These are phyloP conservation scores for Penicillium angulare DNA, from an alignment of 495 filamentous ascomycete genomes.

Conservation along the genomic window DNA sequence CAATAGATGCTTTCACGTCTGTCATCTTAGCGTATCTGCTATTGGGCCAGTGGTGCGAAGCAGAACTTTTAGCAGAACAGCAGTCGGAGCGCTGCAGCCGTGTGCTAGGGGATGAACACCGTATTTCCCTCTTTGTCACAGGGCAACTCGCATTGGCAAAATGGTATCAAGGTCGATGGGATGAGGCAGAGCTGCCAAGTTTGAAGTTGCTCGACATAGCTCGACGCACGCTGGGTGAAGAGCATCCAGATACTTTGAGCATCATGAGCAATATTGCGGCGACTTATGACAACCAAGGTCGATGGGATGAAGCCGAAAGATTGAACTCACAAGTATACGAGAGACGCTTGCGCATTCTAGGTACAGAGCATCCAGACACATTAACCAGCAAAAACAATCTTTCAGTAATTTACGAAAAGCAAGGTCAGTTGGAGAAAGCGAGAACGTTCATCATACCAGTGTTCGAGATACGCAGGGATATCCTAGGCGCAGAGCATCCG, in stretches of 20 bases:
- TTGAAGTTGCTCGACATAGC: neutral
- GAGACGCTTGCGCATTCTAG: neutral
- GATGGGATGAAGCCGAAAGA: neutral
- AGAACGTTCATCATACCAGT: neutral
- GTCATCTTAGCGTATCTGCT: no score
- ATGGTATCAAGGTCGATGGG: neutral
- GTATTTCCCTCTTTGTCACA: no score
- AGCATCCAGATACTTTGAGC: neutral
- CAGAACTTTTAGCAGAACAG: no score
- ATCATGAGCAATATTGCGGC: neutral
- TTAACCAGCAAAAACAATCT: neutral
- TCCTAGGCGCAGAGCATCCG: neutral
- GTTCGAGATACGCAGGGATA: neutral
- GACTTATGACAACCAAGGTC: neutral
- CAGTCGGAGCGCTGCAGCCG: no score
- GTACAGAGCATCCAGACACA: neutral
- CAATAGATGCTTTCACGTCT: no score
- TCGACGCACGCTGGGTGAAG: neutral
- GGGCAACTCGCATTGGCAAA: neutral
- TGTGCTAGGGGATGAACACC: no score
- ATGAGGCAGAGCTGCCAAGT: neutral
- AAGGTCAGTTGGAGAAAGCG: neutral
- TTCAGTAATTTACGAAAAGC: neutral
- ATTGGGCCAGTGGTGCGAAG: no score
- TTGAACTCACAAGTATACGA: neutral